phyloP scores from a whole-genome alignment of 1,284 basidiomycete genomes.

The Ganoderma boninense region DNA sequence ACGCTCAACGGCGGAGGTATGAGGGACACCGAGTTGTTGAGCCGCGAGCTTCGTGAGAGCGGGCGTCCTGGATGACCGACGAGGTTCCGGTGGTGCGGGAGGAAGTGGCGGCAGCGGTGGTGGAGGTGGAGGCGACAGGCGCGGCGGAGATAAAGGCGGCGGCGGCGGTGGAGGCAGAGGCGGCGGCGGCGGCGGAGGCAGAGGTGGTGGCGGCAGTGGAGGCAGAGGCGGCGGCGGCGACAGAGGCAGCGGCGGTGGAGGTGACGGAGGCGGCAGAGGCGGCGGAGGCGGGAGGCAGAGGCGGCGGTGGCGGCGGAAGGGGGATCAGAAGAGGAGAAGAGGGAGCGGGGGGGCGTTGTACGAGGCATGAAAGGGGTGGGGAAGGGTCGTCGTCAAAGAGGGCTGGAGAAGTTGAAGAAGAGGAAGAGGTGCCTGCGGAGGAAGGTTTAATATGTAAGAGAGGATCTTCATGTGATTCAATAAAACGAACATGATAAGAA shows the following conservation, averaged over 20 bases:
- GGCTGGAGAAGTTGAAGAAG: background rate
- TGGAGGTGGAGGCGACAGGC: background rate
- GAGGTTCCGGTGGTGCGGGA: background rate
- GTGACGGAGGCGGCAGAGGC: too few relatives aligned
- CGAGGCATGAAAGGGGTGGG: background rate
- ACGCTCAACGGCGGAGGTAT: background rate
- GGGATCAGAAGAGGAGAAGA: background rate
- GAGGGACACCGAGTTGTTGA: background rate
- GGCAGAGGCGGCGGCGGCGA: too few relatives aligned
- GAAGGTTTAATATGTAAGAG: background rate
- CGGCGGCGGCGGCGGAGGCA: background rate
- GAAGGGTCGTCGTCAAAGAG: background rate
- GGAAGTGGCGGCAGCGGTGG: background rate
- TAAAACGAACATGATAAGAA: constrained; percentile 41
- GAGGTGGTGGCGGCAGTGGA: background rate
- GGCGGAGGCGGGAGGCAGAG: too few relatives aligned
- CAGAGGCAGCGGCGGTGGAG: too few relatives aligned
- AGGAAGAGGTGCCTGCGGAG: too few relatives aligned
- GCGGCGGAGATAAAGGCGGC: background rate
- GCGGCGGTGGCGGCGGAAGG: background rate
- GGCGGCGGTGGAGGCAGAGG: too few relatives aligned
- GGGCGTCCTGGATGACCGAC: background rate
- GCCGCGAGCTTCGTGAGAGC: background rate
- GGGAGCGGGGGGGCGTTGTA: too few relatives aligned
- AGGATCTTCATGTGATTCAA: constrained; percentile 30